Base-by-base conservation (phyloP, 805 yeast species). In the Spathaspora hagerdaliae region DNA sequence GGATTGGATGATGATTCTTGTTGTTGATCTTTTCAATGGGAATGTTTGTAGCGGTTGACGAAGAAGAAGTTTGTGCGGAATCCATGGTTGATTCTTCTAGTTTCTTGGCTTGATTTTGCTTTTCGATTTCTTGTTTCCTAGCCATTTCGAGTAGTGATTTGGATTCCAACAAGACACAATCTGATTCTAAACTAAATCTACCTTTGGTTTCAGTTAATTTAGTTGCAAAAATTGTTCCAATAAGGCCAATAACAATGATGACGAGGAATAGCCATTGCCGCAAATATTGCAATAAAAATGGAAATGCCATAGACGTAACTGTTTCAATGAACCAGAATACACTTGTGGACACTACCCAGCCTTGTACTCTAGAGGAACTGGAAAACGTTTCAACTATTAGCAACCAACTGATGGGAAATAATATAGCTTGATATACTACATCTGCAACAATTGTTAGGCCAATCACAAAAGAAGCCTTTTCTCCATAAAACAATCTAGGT, bases 301-400 rank as follows among this genome's bases (percentile, higher is more conserved):
- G 82, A 0, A 74, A 60, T 2, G 67, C 38, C 42, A 76, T 60
- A 0, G 73, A 69, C 42, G 73, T 55, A 0, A 55, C 31, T 15
- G 69, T 69, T 49, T 64, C 69, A 7, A 69, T 47, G 1, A 62
- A 48, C 81, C 81, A 78, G 2, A 78, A 73, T 11, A 66, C 56
- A 26, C 73, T 58, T 72, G 75, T 71, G 39, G 78, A 70, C 5
- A 77, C 49, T 0, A 79, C 64, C 26, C 72, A 58, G 0, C 80
- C 81, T 50, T 74, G 76, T 0, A 75, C 60, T 48, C 78, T 71
- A 1, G 76, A 71, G 27, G 60, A 59, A 1, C 59, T 58, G 0
- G 79, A 78, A 37, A 79, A 69, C 5, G 77, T 58, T 51, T 79
- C 84, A 41, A 73, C 69, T 5, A 77, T 67, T 52, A 76, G 78